A percentile compares a stretch with the other conserved stretches of the same genome.
phyloP scores from a whole-genome alignment of 805 yeast species.

The Candida rishiriensis region DNA sequence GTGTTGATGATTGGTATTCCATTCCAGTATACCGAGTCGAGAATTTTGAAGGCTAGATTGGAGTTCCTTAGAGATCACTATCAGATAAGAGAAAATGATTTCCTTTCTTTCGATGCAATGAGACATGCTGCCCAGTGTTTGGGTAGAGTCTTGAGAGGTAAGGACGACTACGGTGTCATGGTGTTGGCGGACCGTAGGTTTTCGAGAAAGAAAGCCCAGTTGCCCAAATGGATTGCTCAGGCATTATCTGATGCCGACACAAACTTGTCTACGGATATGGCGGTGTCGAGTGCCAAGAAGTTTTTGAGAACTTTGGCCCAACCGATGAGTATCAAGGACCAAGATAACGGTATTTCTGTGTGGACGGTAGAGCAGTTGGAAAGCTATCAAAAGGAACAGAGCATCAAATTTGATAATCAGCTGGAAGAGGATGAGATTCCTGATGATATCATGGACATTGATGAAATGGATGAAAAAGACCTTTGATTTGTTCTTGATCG shows the following conservation, averaged over 20 bases:
- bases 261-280: conserved; percentile 95
- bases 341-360: conserved; percentile 82
- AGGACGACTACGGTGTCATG: conserved; percentile 98
- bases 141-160: conserved; percentile 96
- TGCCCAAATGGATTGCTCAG: conserved; percentile 97
- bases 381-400: conserved; percentile 52
- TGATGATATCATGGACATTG: conserved; percentile 13
- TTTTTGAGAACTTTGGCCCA: conserved; percentile 92
- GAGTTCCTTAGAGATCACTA: conserved; percentile 91
- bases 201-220: conserved; percentile 75
- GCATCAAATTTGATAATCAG: conserved; percentile 10
- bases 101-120: conserved; percentile 97
- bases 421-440: conserved; percentile 14
- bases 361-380: conserved; percentile 77
- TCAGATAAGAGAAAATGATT: conserved; percentile 90
- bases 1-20: conserved; percentile 99
- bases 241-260: conserved; percentile 88
- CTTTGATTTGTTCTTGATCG: too few species aligned
- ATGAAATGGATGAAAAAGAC: neutral
- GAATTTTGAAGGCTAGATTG: conserved; percentile 89
- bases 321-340: conserved; percentile 83
- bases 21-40: conserved; percentile 96
- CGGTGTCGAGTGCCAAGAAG: conserved; percentile 88
- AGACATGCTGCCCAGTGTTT: conserved; percentile 98
- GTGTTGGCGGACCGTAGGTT: conserved; percentile 94